These are phyloP conservation scores for Solanum gracilifrons DNA, from an alignment of 257 asterid genomes.

Conservation along the genomic window DNA sequence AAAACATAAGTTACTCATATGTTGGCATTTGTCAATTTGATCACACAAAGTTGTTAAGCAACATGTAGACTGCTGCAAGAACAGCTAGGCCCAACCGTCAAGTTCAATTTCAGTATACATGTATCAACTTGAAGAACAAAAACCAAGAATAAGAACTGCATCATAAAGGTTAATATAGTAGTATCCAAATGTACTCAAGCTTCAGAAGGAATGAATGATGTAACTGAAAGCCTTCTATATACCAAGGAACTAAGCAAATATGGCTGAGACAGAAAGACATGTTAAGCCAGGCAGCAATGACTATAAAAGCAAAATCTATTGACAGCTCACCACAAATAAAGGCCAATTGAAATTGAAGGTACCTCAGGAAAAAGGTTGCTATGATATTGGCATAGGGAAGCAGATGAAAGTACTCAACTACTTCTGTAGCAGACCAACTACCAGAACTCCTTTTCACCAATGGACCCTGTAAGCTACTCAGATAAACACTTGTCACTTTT, in stretches of 20 bases:
- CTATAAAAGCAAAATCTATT: background rate
- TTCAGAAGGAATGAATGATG: background rate
- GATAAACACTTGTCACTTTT: background rate
- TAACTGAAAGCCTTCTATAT: background rate
- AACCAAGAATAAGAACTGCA: background rate
- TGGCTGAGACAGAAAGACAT: background rate
- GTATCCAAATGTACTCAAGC: background rate
- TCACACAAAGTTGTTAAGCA: background rate
- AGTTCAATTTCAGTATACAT: background rate
- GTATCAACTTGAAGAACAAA: background rate
- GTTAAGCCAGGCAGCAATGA: background rate
- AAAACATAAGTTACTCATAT: background rate
- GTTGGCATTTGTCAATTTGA: background rate
- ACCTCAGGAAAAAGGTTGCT: conserved; percentile 46
- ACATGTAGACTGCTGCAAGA: background rate
- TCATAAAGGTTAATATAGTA: background rate
- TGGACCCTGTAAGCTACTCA: conserved; percentile 55
- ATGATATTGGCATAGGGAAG: conserved; percentile 52
- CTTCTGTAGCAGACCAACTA: conserved; percentile 28
- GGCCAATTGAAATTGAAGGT: background rate
- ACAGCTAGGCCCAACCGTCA: background rate
- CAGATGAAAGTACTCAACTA: conserved; percentile 36
- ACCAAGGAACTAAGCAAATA: background rate
- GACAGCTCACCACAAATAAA: background rate
- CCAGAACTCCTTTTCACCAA: conserved; percentile 18